phyloP scores from a whole-genome alignment of 1,139 yeast species.

The Scheffersomyces segobiensis region DNA sequence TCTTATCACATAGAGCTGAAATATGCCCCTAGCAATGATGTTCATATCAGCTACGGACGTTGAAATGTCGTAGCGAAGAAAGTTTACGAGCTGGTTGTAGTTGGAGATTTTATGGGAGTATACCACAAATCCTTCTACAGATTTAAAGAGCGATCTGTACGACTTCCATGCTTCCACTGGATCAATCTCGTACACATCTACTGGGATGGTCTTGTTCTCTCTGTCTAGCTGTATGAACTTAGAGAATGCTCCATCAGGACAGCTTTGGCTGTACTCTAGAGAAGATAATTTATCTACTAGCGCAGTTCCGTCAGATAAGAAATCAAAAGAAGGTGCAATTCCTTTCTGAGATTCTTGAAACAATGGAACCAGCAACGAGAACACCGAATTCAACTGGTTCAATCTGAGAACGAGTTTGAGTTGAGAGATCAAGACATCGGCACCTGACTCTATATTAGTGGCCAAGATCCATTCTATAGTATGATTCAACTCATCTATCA shows the following conservation, averaged over 20 bases:
- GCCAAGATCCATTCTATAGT: conserved; percentile 1
- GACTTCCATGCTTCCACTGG: conserved; percentile 27
- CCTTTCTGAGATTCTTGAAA: conserved; percentile 10
- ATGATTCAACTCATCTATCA: conserved; percentile 17
- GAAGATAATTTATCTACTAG: conserved; percentile 12
- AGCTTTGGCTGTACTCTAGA: conserved; percentile 5
- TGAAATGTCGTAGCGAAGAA: conserved; percentile 33
- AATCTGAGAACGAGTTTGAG: conserved; percentile 28
- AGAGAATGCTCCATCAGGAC: conserved; percentile 36
- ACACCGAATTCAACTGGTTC: conserved; percentile 29
- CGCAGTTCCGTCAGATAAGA: conserved; percentile 17
- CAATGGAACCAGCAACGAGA: conserved; percentile 21
- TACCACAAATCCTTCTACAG: conserved; percentile 25
- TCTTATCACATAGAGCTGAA: conserved; percentile 60
- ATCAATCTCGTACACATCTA: conserved; percentile 31
- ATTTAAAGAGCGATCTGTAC: conserved; percentile 35
- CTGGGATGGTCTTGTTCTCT: conserved; percentile 61
- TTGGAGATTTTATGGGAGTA: conserved; percentile 24
- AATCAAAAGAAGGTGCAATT: conserved; percentile 5
- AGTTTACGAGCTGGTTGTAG: conserved; percentile 36
- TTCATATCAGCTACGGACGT: conserved; percentile 32
- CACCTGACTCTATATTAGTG: conserved; percentile 4
- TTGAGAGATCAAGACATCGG: conserved; percentile 21
- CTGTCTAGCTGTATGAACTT: conserved; percentile 56
- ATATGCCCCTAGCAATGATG: conserved; percentile 60